Evolutionary conservation across 441 rosid genomes (phyloP).

Genomic region (Melastoma candidum): DNA sequence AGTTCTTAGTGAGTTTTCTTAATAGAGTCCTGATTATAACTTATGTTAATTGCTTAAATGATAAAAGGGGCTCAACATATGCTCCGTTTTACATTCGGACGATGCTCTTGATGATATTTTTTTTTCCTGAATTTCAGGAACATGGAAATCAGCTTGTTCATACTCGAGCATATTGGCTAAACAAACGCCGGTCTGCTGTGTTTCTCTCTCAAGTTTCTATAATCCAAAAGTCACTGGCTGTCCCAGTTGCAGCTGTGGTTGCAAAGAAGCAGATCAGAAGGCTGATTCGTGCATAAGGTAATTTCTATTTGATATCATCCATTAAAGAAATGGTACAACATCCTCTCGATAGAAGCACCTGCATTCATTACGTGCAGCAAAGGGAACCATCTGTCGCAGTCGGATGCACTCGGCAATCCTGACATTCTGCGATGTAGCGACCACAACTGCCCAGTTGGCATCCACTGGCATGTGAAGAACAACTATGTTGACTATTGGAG

Average conservation of each 20-base stretch:
- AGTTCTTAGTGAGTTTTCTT: conserved; percentile 34
- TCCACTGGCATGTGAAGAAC: conserved; percentile 56
- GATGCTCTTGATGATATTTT: background rate
- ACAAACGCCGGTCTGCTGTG: conserved; percentile 37
- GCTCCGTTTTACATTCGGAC: background rate
- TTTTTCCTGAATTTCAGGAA: conserved; percentile 25
- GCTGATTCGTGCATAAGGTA: conserved; percentile 39
- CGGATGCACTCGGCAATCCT: conserved; percentile 1
- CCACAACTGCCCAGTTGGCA: conserved; percentile 48
- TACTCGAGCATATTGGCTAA: conserved; percentile 45
- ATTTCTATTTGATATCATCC: background rate
- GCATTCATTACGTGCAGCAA: conserved; percentile 21
- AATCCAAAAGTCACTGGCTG: conserved; percentile 38
- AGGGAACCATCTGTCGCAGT: conserved; percentile 10
- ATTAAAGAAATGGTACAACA: background rate
- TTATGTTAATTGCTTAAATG: too few relatives aligned
- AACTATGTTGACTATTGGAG: conserved; percentile 42
- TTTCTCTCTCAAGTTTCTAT: conserved; percentile 53
- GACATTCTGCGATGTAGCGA: conserved; percentile 41
- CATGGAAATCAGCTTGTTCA: conserved; percentile 61
- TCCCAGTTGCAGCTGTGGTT: conserved; percentile 63
- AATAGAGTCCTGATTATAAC: too few relatives aligned
- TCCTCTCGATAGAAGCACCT: conserved; percentile 3
- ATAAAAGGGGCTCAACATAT: too few relatives aligned
- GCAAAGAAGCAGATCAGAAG: conserved; percentile 29